Base-by-base conservation (phyloP, 495 filamentous ascomycete species). In the Daldinia caldariorum region DNA sequence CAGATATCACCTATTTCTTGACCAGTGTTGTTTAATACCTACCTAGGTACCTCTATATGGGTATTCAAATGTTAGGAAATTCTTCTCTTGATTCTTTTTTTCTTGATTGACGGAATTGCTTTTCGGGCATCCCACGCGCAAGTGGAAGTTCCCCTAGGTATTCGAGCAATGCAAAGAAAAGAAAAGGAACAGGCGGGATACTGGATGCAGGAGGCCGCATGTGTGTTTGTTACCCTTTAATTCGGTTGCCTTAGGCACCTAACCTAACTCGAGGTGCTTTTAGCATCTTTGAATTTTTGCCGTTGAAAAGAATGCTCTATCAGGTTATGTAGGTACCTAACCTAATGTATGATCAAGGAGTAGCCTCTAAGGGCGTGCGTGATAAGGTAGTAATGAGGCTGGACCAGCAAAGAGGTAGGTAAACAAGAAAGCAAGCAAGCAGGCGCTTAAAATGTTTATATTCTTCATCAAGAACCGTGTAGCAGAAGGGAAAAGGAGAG, bases 41-140 rank as follows among this genome's bases (percentile, higher is more conserved):
- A 47, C 41, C 41, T n/a, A 3, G 26, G 1, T 26, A 26, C 26
- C 26, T 26, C 34, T 47, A 9, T 18, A 47, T 47, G 22, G 43
- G 43, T 10, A 47, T 38, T 60, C 64, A 34, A 67, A 60, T 67
- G 69, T 53, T 72, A 64, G 69, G 69, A 72, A 53, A 53, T 53
- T 53, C 14, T 47, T 53, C 14, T 53, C 49, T 53, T 53, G 22
- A 26, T 26, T 50, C 14, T 31, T 29, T 72, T 55, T 54, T 71
- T 51, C 6, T 47, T 58, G 22, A 41, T 39, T 61, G n/a, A 22
- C 8, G n/a, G 20, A 47, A 47, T n/a, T 56, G 4, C 47, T 64
- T 45, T 60, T 18, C 50, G 61, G 67, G 61, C 64, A 70, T 70
- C 56, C 67, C 38, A 55, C 47, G 31, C 29, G 63, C 56, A 26